Base-by-base conservation (phyloP, 148 eudicot species). In the Tetragonia tetragonoides region DNA sequence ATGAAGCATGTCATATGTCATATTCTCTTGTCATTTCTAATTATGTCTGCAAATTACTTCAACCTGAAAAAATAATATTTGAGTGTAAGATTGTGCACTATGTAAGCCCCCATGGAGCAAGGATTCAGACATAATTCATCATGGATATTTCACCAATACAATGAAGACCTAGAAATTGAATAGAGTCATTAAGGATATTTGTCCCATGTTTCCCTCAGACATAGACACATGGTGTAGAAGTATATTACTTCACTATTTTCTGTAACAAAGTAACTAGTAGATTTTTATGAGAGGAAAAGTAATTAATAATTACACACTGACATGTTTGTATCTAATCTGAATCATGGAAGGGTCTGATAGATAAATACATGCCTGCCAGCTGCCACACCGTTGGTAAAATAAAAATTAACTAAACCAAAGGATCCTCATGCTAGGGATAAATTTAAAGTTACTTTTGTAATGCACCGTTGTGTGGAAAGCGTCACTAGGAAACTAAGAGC, bases 171-270 rank as follows among this genome's bases (percentile, higher is more conserved):
- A 28, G 0, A 28, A 28, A 28, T 28, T 28, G 34, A 28, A 60
- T 0, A 17, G 2, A 6, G 64, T 17, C 64, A 20, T 60, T 60
- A 10, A 60, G n/a, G 64, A 28, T 21, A 17, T 60, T n/a, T 2
- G 21, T 21, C 64, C 8, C 2, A 60, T 57, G 47, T 49, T 49
- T 49, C n/a, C 37, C 12, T 10, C 37, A 18, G 34, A n/a, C 38
- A 61, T 61, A 23, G 66, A 54, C 16, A 67, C 49, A 40, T 67
- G 51, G 8, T 67, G 51, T 67, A 41, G 71, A 67, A 41, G 71
- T 20, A 67, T 41, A 51, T 7, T 49, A 21, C 17, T 14, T 8
- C 34, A 40, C 68, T 17, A 14, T 0, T 28, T 65, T 38, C 10
- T 63, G 2, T 63, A 63, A 10, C 38, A 24, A 28, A 63, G 24